phyloP scores from a whole-genome alignment of 192 early-diverging fungal genomes.

The Backusella morwellensis region DNA sequence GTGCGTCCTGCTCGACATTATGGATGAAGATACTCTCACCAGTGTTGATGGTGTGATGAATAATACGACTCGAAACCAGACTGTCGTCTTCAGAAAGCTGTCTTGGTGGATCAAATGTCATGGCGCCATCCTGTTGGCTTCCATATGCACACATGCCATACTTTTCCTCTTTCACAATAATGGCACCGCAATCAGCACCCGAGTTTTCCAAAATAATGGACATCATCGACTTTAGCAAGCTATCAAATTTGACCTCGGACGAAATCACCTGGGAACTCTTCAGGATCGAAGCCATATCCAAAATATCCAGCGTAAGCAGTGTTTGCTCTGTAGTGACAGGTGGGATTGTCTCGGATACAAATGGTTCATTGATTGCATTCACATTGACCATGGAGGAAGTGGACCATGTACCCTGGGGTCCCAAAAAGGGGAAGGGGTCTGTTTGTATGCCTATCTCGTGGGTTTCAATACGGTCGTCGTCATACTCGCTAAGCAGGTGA shows the following conservation, averaged over 20 bases:
- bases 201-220: constrained; percentile 36
- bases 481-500: constrained; percentile 11
- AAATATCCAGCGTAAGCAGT: constrained; percentile 28
- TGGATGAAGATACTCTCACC: constrained; percentile 28
- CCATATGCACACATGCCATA: constrained; percentile 35
- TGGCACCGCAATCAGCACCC: constrained; percentile 34
- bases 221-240: constrained; percentile 36
- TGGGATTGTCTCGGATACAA: constrained; percentile 13
- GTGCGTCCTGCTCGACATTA: constrained; percentile 26
- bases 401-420: constrained; percentile 21
- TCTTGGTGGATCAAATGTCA: constrained; percentile 34
- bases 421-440: constrained; percentile 26
- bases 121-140: constrained; percentile 23
- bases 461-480: constrained; percentile 20
- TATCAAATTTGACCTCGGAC: constrained; percentile 36
- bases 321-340: constrained; percentile 32
- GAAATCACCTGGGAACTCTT: constrained; percentile 38
- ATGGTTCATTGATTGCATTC: constrained; percentile 8
- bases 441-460: constrained; percentile 26
- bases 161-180: constrained; percentile 35
- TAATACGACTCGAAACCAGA: constrained; percentile 31
- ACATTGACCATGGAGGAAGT: constrained; percentile 14
- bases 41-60: constrained; percentile 29
- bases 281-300: constrained; percentile 35
- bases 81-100: constrained; percentile 25